These are phyloP conservation scores for Starmerella bombi DNA, from an alignment of 805 yeast species.

Conservation along the genomic window DNA sequence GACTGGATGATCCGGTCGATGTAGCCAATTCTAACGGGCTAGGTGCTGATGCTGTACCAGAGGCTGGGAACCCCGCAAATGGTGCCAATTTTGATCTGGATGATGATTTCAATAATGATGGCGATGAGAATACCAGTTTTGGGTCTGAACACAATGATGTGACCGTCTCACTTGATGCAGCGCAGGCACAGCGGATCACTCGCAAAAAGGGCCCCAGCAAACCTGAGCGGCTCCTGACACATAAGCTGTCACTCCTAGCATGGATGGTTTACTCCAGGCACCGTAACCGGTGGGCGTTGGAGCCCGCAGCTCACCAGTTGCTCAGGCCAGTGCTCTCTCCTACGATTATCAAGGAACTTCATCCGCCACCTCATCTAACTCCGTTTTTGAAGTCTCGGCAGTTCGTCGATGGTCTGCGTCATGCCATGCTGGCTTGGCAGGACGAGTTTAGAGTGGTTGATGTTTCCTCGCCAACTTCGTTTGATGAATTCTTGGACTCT, in stretches of 20 bases:
- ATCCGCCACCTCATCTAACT: constrained; percentile 35
- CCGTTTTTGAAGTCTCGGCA: constrained; percentile 45
- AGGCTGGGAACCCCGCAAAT: too few species aligned
- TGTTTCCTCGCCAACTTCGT: constrained; percentile 16
- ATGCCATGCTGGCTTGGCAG: constrained; percentile 51
- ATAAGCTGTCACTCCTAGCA: constrained; percentile 43
- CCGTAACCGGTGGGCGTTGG: constrained; percentile 65
- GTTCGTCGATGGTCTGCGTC: constrained; percentile 64
- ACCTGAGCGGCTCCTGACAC: constrained; percentile 37
- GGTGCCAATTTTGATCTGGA: not conserved
- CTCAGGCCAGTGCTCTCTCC: constrained; percentile 40
- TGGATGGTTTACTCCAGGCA: constrained; percentile 55
- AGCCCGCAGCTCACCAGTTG: constrained; percentile 29
- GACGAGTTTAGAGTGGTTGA: constrained; percentile 38
- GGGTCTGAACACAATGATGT: not conserved
- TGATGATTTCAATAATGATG: not conserved
- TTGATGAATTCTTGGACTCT: constrained; percentile 33
- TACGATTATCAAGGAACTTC: constrained; percentile 35
- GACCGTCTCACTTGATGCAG: too few species aligned
- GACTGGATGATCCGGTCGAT: constrained; percentile 7
- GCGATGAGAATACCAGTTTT: too few species aligned
- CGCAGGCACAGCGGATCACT: too few species aligned
- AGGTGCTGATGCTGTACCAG: too few species aligned
- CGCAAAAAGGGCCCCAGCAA: constrained; percentile 3
- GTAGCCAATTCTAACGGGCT: too few species aligned